Conservation (phyloP, 257 asterid species). For the Scutellaria galericulata region DNA sequence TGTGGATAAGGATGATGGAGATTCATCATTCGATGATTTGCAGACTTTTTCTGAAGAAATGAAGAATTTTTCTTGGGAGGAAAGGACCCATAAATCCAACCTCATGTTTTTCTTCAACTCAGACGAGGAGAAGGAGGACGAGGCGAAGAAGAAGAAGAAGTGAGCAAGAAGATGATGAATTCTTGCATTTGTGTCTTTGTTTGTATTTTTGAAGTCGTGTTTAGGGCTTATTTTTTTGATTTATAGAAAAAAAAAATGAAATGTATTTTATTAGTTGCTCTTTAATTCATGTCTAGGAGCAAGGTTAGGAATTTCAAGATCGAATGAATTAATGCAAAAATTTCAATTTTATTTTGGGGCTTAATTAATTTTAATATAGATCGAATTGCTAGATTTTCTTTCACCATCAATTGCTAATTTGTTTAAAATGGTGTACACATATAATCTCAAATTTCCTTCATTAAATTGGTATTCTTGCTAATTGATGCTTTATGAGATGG, state of each 20-base stretch:
- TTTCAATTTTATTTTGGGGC: no score
- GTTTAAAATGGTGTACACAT: no score
- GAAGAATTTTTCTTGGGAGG: slow-evolving; percentile 6
- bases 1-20: background rate
- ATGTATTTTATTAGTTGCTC: background rate
- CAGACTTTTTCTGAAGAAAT: slow-evolving; percentile 5
- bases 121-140: background rate
- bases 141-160: background rate
- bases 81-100: background rate
- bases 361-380: no score
- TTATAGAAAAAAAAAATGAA: background rate
- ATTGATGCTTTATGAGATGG: no score
- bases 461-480: no score
- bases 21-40: background rate
- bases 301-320: no score
- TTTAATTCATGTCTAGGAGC: background rate
- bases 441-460: no score
- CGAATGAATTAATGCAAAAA: no score
- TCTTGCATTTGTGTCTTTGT: background rate
- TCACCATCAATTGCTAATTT: no score
- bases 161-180: background rate
- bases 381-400: no score
- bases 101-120: background rate
- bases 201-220: background rate
- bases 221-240: background rate